phyloP scores from a whole-genome alignment of 176 grass and related monocot genomes.

The Triticum aestivum region IWGSC_CS_RefSeq_v2.1 NC_057803.1:156914162-156914661 shows the following conservation, averaged over 20 bases:
- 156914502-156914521: conserved; percentile 53
- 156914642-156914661: background rate
- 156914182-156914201: conserved; percentile 90
- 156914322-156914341: conserved; percentile 10
- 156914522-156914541: conserved; percentile 89
- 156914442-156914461: conserved; percentile 75
- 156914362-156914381: conserved; percentile 96
- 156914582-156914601: background rate
- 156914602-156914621: background rate
- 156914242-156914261: conserved; percentile 67
- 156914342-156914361: conserved; percentile 30
- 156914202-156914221: conserved; percentile 93
- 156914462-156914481: conserved; percentile 60
- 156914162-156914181: conserved; percentile 82
- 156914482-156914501: conserved; percentile 60
- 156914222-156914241: conserved; percentile 97
- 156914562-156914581: background rate
- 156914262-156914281: conserved; percentile 44
- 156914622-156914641: background rate
- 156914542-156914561: conserved; percentile 51
- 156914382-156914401: conserved; percentile 95
- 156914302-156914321: background rate
- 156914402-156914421: conserved; percentile 92
- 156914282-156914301: background rate
- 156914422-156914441: conserved; percentile 74